These are phyloP conservation scores for Saururus chinensis DNA, from an alignment of 164 flowering plant genomes.

Conservation along the genomic window DNA sequence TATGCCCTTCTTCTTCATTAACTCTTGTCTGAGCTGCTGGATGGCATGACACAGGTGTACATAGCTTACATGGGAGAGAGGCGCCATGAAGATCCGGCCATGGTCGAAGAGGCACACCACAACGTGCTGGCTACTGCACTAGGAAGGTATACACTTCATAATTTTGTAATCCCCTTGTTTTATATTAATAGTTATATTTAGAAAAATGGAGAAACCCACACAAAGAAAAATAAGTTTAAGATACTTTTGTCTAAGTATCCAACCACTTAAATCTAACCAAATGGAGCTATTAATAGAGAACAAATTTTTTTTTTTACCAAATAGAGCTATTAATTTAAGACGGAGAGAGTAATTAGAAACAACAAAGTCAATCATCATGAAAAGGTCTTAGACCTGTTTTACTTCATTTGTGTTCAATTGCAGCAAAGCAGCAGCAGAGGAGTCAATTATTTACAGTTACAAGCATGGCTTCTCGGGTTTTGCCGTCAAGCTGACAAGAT, in stretches of 20 bases:
- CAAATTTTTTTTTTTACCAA: too few relatives aligned
- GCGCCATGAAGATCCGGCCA: slow-evolving; percentile 21
- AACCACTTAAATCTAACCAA: too few relatives aligned
- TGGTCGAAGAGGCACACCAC: slow-evolving; percentile 22
- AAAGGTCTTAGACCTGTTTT: not conserved
- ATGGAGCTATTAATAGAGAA: too few relatives aligned
- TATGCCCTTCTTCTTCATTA: not conserved
- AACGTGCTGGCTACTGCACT: slow-evolving; percentile 26
- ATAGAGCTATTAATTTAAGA: too few relatives aligned
- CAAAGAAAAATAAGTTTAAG: too few relatives aligned
- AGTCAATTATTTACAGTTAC: slow-evolving; percentile 33
- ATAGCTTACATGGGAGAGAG: slow-evolving; percentile 39
- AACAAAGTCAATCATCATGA: not conserved
- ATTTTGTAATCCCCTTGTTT: too few relatives aligned
- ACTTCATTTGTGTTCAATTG: not conserved
- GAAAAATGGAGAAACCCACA: too few relatives aligned
- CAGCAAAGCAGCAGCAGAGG: slow-evolving; percentile 31
- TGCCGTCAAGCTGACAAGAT: slow-evolving; percentile 36
- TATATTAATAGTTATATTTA: too few relatives aligned
- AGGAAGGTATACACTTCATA: slow-evolving; percentile 21
- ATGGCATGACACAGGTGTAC: slow-evolving; percentile 10
- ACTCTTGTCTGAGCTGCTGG: not conserved
- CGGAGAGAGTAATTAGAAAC: too few relatives aligned
- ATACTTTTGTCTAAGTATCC: too few relatives aligned
- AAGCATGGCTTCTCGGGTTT: slow-evolving; percentile 53